A percentile compares a stretch with the other conserved stretches of the same genome.
Conservation (phyloP, 768 basidiomycete species). For the Royoungia palumana region DNA sequence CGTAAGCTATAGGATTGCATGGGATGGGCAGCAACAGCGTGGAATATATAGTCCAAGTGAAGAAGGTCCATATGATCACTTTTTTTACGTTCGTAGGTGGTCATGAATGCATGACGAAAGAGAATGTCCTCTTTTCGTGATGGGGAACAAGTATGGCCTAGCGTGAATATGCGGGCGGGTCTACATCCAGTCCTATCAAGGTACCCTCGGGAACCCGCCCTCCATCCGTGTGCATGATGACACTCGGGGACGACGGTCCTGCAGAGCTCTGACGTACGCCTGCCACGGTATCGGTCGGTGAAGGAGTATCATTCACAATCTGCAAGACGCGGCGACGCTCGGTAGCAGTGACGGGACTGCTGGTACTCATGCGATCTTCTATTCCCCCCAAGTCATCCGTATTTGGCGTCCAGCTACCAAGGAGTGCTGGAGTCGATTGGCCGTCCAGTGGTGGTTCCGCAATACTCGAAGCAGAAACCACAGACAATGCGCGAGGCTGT, state of each 20-base stretch:
- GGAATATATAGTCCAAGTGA: constrained; percentile 13
- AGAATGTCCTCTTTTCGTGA: constrained; percentile 4
- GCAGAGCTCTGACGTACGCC: neutral
- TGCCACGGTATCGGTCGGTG: constrained; percentile 14
- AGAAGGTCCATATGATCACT: constrained; percentile 9
- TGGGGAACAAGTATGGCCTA: neutral
- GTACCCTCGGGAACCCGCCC: constrained; percentile 12
- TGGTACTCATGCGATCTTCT: constrained; percentile 20
- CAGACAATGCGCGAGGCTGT: constrained; percentile 21
- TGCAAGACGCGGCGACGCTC: constrained; percentile 30
- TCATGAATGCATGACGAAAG: constrained; percentile 15
- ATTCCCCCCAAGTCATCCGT: constrained; percentile 17
- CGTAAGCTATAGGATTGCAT: constrained; percentile 13
- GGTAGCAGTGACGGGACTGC: constrained; percentile 17
- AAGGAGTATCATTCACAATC: constrained; percentile 24
- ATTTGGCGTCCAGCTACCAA: constrained; percentile 16
- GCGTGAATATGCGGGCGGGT: constrained; percentile 27
- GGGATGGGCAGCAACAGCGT: constrained; percentile 8
- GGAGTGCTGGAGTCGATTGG: neutral
- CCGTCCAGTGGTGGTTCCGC: constrained; percentile 7
- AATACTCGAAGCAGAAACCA: constrained; percentile 16
- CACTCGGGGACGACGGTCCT: constrained; percentile 1
- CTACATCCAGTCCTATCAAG: neutral
- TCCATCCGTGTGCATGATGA: constrained; percentile 29
- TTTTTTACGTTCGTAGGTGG: constrained; percentile 9